Base-by-base conservation (phyloP, 1,139 yeast species). In the Geotrichum australiense region DNA sequence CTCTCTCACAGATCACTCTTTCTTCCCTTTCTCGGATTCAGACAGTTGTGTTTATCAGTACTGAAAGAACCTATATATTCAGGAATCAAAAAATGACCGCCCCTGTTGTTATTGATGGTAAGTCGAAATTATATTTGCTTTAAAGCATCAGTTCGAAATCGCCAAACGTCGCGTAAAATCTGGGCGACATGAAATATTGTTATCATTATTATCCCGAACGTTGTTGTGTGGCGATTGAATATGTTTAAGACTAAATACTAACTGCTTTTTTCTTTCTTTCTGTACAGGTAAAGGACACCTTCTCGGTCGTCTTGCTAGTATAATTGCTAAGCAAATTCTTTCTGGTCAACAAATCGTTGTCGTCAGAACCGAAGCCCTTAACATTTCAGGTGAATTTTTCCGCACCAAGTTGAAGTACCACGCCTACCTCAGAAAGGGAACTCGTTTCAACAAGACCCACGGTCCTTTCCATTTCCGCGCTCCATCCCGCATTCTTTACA, bases 381-480 rank as follows among this genome's bases (percentile, higher is more conserved):
- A 93, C 91, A 87, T 91, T 71, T 86, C 96, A 65, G 98, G 98
- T 71, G 97, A 91, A 76, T 87, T 91, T 71, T 91, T 91, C 96
- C 89, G 98, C 79, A 87, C 91, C 81, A 91, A 91, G 78, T 82
- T 89, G 73, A 91, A 91, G 84, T 91, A 86, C 93, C 96, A 87
- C 74, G 98, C 93, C 71, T 91, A 89, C 87, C 83, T 91, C 73
- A 89, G 98, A 82, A 91, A 91, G 80, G 84, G 94, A 63, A 86
- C 98, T 69, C 85, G 95, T 76, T 91, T 73, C 89, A 91, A 91
- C 94, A 87, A 87, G 77, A 81, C 79, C 65, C 84, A 87, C 71
- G 98, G 98, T 77, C 97, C 97, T 68, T 93, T 91, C 96, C 98
- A 91, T 73, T 91, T 91, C 95, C 91, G 97, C 77, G 98, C 98